Evolutionary conservation across 139 green algal genomes (phyloP).

Genomic region (Deuterostichococcus epilithicus): DNA sequence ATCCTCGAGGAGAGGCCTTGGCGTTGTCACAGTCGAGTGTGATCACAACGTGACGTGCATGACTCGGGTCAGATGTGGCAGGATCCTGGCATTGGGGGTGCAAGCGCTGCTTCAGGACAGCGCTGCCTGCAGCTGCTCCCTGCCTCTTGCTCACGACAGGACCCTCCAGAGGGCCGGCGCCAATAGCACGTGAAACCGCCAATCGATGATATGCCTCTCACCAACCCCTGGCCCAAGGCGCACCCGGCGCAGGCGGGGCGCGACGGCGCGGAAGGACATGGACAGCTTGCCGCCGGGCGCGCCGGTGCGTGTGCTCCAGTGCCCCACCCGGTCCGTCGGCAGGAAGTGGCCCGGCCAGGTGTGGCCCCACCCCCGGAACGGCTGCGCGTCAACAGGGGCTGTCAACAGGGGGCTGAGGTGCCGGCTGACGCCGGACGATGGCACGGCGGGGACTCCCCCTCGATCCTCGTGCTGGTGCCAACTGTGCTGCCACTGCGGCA

Average conservation of each 20-base stretch:
- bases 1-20: too few species aligned
- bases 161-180: too few species aligned
- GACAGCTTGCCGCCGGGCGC: slow-evolving; percentile 34
- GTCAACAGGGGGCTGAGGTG: too few species aligned
- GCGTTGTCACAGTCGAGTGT: neutral
- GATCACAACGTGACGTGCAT: neutral
- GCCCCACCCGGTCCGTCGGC: slow-evolving; percentile 68
- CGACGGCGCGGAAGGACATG: slow-evolving; percentile 56
- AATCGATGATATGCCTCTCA: slow-evolving; percentile 16
- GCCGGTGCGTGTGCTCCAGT: slow-evolving; percentile 44
- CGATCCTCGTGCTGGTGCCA: neutral
- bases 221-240: neutral
- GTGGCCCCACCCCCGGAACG: slow-evolving; percentile 80
- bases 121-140: neutral
- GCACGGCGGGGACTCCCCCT: neutral
- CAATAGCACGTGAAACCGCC: too few species aligned
- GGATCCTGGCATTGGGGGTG: neutral
- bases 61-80: neutral
- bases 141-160: slow-evolving; percentile 23
- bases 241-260: slow-evolving; percentile 42
- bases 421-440: too few species aligned
- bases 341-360: slow-evolving; percentile 86
- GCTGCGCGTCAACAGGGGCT: slow-evolving; percentile 33
- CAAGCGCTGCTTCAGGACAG: too few species aligned
- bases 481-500: neutral